phyloP scores from a whole-genome alignment of 352 stramenopile genomes.

The Globisporangium polare region DNA sequence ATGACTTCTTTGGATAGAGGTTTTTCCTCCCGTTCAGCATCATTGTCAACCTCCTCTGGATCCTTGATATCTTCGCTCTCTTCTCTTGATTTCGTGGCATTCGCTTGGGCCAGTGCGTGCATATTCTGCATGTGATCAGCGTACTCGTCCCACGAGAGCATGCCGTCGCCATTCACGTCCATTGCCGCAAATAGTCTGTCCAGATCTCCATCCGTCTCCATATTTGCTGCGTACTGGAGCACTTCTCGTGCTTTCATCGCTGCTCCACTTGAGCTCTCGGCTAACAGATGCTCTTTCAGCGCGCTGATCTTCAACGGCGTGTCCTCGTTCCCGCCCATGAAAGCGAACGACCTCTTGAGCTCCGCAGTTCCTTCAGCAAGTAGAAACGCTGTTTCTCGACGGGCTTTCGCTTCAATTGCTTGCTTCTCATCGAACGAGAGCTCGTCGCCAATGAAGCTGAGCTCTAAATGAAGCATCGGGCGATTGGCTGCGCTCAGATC shows the following conservation, averaged over 20 bases:
- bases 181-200: conserved; percentile 41
- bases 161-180: conserved; percentile 45
- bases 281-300: conserved; percentile 25
- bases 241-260: conserved; percentile 18
- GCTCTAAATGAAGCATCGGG: conserved; percentile 12
- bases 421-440: conserved; percentile 23
- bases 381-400: conserved; percentile 19
- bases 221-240: conserved; percentile 31
- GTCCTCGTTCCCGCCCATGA: conserved; percentile 32
- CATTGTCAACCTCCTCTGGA: conserved; percentile 1
- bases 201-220: conserved; percentile 34
- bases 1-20: background rate
- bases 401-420: conserved; percentile 14
- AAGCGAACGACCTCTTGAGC: conserved; percentile 39
- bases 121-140: conserved; percentile 45
- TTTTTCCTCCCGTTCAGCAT: background rate
- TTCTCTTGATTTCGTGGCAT: conserved; percentile 6
- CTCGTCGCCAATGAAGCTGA: conserved; percentile 20
- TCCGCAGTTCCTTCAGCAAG: conserved; percentile 35
- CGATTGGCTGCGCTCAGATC: background rate
- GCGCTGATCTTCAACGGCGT: conserved; percentile 25
- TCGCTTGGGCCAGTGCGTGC: conserved; percentile 33
- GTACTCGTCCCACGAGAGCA: conserved; percentile 57
- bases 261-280: background rate
- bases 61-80: conserved; percentile 9